Evolutionary conservation across 75 land plant genomes (phyloP).

Genomic region (Ceratopteris richardii): DNA sequence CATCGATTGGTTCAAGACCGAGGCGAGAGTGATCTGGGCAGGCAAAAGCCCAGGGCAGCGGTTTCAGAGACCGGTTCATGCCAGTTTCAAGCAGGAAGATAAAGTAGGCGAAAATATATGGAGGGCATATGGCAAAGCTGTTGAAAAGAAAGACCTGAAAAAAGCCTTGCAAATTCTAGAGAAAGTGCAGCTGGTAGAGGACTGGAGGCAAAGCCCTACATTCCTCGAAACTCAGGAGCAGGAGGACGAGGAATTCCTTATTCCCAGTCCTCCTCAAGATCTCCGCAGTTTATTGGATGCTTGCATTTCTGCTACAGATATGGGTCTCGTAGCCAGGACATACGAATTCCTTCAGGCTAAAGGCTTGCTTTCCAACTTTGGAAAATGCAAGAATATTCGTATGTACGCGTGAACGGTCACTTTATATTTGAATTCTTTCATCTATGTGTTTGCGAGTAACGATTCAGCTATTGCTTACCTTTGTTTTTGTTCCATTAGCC

Average conservation of each 20-base stretch:
- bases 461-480: no score
- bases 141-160: constrained; percentile 62
- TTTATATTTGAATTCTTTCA: not conserved
- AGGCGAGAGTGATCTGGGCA: no score
- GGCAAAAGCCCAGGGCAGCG: no score
- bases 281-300: constrained; percentile 65
- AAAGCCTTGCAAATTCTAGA: constrained; percentile 58
- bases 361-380: constrained; percentile 68
- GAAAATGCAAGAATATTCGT: constrained; percentile 69
- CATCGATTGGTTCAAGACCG: no score
- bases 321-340: constrained; percentile 66
- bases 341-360: constrained; percentile 48
- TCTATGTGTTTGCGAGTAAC: no score
- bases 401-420: not conserved
- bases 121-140: constrained; percentile 75
- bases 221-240: not conserved
- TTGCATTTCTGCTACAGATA: constrained; percentile 72
- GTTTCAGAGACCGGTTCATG: no score
- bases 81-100: not conserved
- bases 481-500: constrained; percentile 22
- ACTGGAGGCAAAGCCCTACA: not conserved
- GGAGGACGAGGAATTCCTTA: not conserved
- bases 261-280: not conserved
- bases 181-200: constrained; percentile 10
- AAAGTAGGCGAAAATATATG: constrained; percentile 38